These are phyloP conservation scores for Cyclotella baltica DNA, from an alignment of 108 stramenopile species.

Conservation along the genomic window DNA sequence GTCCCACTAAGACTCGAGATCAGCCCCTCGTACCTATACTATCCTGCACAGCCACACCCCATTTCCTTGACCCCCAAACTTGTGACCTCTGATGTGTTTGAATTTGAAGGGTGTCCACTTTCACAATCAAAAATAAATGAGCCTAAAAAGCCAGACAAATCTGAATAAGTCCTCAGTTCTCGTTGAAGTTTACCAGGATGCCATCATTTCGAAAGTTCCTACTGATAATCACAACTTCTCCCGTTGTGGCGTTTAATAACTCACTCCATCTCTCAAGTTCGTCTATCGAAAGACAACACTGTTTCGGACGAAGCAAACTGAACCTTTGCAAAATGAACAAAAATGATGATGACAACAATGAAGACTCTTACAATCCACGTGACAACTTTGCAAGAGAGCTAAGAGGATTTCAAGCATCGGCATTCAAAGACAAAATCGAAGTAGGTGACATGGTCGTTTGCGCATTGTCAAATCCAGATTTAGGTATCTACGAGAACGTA, in stretches of 20 bases:
- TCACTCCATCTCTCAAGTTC: background rate
- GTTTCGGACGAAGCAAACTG: no score
- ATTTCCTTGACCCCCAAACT: no score
- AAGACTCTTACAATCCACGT: constrained; percentile 33
- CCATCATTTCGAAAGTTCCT: background rate
- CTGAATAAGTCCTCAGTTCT: no score
- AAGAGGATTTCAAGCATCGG: constrained; percentile 41
- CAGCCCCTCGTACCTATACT: no score
- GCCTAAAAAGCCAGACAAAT: no score
- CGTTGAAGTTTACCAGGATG: background rate
- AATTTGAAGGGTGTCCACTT: no score
- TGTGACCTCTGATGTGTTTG: no score
- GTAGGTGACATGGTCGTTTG: constrained; percentile 62
- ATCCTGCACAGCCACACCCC: no score
- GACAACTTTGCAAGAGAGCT: constrained; percentile 29
- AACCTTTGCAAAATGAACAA: constrained; percentile 2
- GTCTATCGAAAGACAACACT: background rate
- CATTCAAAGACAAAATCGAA: constrained; percentile 39
- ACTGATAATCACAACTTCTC: background rate
- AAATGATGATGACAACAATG: constrained; percentile 18
- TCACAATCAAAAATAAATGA: no score
- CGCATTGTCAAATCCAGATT: constrained; percentile 47
- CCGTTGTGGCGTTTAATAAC: constrained; percentile 1
- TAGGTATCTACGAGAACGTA: constrained; percentile 53
- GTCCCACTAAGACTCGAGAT: no score